Evolutionary conservation across 257 asterid genomes (phyloP), one percentile per base, ranked within the genome.

Genomic region (Plantago elongata): DNA sequence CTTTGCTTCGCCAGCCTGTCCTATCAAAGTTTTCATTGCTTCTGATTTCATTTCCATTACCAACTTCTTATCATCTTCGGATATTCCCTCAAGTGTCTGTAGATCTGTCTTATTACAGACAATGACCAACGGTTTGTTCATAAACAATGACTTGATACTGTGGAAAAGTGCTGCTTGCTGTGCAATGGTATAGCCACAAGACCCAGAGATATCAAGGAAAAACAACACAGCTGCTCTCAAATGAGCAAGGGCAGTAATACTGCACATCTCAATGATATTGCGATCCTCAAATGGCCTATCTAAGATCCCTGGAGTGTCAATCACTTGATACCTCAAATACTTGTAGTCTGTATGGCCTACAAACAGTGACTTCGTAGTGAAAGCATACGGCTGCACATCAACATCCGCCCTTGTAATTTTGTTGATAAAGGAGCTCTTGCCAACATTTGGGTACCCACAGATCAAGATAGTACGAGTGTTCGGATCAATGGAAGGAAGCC

Each of bases 221-320:
- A 93, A 89, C 72, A 93, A 56, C 29, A 93, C 96, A 29, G 97
- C 97, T 42, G 99, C 96, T 61, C 97, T 84, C 63, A 93, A 74
- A 71, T 93, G 99, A 34, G 99, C 97, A 54, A 93, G 88, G 57
- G 97, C 99, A 13, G 99, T 87, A 62, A 93, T 89, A 70, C 96
- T 89, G 83, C 99, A 93, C 99, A 93, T 93, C 62, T 93, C 99
- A 13, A 93, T 93, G 72, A 93, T 93, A 74, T 93, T 93, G 15
- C 99, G 89, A 55, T 93, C 99, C 76, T 93, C 99, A 72, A 93
- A 93, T 7, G 99, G 99, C 66, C 97, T 76, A 65, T 89, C 99
- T 78, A 89, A 60, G 52, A 89, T 93, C 51, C 99, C 97, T 0
- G 99, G 97, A 73, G 99, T 89, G 79, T 93, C 99, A 13, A 92